Base-by-base conservation (phyloP, 1,139 yeast genomes). In the Saccharomyces hybrid region DNA sequence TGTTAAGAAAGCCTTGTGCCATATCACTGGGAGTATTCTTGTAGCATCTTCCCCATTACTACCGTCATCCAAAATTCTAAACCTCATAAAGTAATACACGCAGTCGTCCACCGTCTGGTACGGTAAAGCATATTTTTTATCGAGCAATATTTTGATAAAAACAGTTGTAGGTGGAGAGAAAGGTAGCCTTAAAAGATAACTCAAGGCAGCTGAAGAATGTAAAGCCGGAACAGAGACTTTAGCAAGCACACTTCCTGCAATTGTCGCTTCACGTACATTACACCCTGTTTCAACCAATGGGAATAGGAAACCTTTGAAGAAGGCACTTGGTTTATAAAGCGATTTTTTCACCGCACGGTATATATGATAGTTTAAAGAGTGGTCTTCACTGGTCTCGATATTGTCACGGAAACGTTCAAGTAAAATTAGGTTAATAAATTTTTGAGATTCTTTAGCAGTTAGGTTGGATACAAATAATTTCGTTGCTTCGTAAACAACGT, bases 251-350 rank as follows among this genome's bases (percentile, higher is more conserved):
- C 97, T 90, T 16, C 96, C 96, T 23, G 95, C 96, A 69, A 93
- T 90, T 54, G 95, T 85, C 0, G 99, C 98, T 70, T 93, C 99
- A 67, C 96, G 82, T 16, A 88, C 85, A 7, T 96, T 78, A 71
- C 98, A 91, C 57, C 84, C 85, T 14, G 83, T 80, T 66, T 88
- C 95, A 29, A 89, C 88, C 56, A 93, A 76, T 13, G 98, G 98
- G 68, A 93, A 88, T 56, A 93, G 75, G 65, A 93, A 91, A 1
- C 99, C 99, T 71, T 90, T 91, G 79, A 93, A 93, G 66, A 91
- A 95, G 14, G 99, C 99, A 55, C 95, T 93, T 27, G 99, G 99
- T 71, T 93, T 95, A 76, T 93, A 93, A 54, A 95, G 78, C 0
- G 97, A 82, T 73, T 95, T 95, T 71, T 91, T 91, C 62, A 93